Base-by-base conservation (phyloP, 202 grass and related monocot species). In the Brachypodium distachyon region DNA sequence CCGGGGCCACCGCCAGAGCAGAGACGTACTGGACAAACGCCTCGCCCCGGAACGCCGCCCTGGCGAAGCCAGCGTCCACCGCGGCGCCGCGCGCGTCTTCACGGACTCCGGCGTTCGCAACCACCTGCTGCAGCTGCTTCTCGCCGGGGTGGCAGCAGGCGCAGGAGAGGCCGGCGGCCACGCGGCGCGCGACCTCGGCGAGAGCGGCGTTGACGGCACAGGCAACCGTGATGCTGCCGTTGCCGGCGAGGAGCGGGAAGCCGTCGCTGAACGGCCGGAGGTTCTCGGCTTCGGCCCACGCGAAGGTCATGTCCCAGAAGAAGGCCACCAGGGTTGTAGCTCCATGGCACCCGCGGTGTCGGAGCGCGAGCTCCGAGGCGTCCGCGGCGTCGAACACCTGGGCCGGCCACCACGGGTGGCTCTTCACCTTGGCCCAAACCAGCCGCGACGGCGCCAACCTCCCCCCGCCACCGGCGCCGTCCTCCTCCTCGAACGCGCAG, bases 401-500 rank as follows among this genome's bases (percentile, higher is more conserved):
- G 1, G 74, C 90, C 0, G 94, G 94, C 88, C 94, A 97, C 90
- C 94, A 91, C n/a, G 88, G 90, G 57, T 93, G 84, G 55, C 19
- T 27, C 83, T 18, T 70, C 18, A 90, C 81, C 88, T 91, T 97
- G 18, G 29, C 86, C 90, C 90, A 97, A 34, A 97, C 94, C 7
- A 97, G 49, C 73, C 86, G 86, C 4, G 82, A 72, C 38, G 63
- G 69, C 72, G 78, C 33, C 18, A 93, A 80, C 25, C 19, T 38
- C 1, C 37, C 82, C n/a, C n/a, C 17, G 4, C 28, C 40, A 10
- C 82, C 21, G 0, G n/a, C 9, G 33, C 39, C n/a, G n/a, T n/a
- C 54, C 19, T 84, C 85, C 0, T 72, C 82, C 51, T 86, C 82
- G 48, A 86, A 92, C 2, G 52, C 57, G 63, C 63, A 86, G 6